Base-by-base conservation (phyloP, 2,329 filamentous ascomycete genomes). In the Sarocladium brachiariae region DNA sequence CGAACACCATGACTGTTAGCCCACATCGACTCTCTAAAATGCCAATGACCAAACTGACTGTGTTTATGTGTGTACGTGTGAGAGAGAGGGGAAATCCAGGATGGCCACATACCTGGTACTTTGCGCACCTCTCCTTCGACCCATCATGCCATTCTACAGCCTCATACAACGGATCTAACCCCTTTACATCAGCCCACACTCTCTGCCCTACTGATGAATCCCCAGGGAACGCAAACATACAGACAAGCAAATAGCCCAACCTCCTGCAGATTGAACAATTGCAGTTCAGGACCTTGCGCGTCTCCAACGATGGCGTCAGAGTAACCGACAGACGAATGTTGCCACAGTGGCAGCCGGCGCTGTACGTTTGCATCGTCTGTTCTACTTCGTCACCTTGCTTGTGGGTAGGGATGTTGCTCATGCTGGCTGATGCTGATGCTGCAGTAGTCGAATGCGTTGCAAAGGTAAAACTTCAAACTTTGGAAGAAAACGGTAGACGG, bases 321-420 rank as follows among this genome's bases (percentile, higher is more conserved):
- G 67, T 70, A 24, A 77, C 64, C 13, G 68, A 65, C 57, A 77
- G 74, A 53, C 69, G 63, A 53, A 80, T 68, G 50, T 69, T 69
- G 39, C 75, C 76, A 61, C 77, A 80, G 59, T 80, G 76, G 55
- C 76, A 80, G 51, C 70, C 71, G 10, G 67, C 74, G 41, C 70
- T 61, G 60, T 80, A 77, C 1, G 69, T 73, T 18, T 47, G 8
- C 9, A 19, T 31, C n/a, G 24, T 47, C 43, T 47, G 25, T 33
- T 47, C 37, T 23, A 8, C 37, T 14, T 21, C 19, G 16, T 24
- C 27, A 19, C 19, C 37, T 21, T 10, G 34, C 4, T 10, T 25
- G 10, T 25, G 25, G 18, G 37, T 19, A 25, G 39, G n/a, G 39
- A 14, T 23, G 21, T 43, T 27, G 7, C 27, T 30, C 27, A 30